Conservation (phyloP, 1,284 basidiomycete genomes). For the Microbotryum lychnidis-dioicae region DNA sequence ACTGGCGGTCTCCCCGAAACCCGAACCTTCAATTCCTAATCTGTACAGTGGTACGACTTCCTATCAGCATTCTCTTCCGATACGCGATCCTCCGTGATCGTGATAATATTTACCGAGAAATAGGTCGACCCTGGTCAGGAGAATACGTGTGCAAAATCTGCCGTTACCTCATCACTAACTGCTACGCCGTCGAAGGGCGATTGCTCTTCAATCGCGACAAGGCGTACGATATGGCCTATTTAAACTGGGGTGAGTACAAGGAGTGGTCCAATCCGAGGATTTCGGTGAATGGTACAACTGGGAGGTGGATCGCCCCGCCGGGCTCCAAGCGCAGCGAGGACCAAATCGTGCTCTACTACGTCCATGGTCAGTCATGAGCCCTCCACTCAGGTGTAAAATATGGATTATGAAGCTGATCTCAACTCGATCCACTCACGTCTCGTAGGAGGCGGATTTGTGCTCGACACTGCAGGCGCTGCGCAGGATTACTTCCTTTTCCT, state of each 20-base stretch:
- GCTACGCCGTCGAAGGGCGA: conserved; percentile 10
- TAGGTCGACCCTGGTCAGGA: no score
- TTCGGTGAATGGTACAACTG: conserved; percentile 8
- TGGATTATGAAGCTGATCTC: no score
- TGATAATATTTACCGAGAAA: no score
- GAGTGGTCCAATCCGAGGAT: conserved; percentile 8
- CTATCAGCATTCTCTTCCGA: no score
- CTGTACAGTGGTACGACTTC: no score
- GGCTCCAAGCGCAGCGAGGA: conserved; percentile 12
- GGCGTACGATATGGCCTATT: conserved; percentile 3
- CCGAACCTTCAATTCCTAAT: no score
- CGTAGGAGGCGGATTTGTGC: no score
- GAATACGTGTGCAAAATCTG: neutral
- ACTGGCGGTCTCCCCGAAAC: no score
- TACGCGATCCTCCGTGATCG: no score
- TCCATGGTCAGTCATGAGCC: conserved; percentile 5
- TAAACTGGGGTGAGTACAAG: neutral
- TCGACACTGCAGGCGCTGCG: conserved; percentile 12
- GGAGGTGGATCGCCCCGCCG: conserved; percentile 16
- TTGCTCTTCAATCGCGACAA: conserved; percentile 12
- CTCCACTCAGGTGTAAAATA: no score
- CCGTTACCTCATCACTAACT: conserved; percentile 8
- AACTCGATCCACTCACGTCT: no score
- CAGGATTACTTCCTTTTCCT: conserved; percentile 7
- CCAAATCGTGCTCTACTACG: conserved; percentile 13